These are phyloP conservation scores for Colletotrichum ledebouriae DNA, from an alignment of 2,329 filamentous ascomycete species.

Conservation along the genomic window DNA sequence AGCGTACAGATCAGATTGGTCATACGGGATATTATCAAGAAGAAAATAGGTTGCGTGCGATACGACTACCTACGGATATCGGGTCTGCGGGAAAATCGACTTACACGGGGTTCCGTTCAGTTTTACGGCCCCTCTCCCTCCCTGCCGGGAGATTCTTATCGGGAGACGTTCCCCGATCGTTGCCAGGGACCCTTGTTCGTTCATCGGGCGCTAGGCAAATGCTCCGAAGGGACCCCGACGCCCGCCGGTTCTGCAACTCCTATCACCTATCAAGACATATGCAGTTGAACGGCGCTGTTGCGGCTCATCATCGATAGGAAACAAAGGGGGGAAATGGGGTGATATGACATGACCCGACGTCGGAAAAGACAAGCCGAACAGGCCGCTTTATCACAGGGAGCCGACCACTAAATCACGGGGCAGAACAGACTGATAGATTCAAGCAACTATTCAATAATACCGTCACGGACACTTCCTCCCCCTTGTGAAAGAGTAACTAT, in stretches of 20 bases:
- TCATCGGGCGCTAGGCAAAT: too few relatives aligned
- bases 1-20: too few relatives aligned
- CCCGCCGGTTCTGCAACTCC: not conserved
- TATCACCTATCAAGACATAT: not conserved
- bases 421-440: not conserved
- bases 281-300: not conserved
- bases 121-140: not conserved
- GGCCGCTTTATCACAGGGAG: not conserved
- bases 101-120: slow-evolving; percentile 6
- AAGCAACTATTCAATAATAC: not conserved
- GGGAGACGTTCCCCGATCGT: slow-evolving; percentile 7
- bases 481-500: not conserved
- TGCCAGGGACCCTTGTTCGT: not conserved
- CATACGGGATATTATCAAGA: too few relatives aligned
- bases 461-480: not conserved
- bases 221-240: slow-evolving; percentile 21
- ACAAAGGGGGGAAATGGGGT: too few relatives aligned
- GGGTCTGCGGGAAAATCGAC: not conserved
- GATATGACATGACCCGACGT: not conserved
- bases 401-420: too few relatives aligned
- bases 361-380: not conserved
- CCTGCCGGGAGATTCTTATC: slow-evolving; percentile 4
- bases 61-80: too few relatives aligned
- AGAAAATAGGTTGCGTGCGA: too few relatives aligned
- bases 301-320: not conserved